These are phyloP conservation scores for Wickerhamomyces queroliae DNA, from an alignment of 805 yeast species.

Conservation along the genomic window DNA sequence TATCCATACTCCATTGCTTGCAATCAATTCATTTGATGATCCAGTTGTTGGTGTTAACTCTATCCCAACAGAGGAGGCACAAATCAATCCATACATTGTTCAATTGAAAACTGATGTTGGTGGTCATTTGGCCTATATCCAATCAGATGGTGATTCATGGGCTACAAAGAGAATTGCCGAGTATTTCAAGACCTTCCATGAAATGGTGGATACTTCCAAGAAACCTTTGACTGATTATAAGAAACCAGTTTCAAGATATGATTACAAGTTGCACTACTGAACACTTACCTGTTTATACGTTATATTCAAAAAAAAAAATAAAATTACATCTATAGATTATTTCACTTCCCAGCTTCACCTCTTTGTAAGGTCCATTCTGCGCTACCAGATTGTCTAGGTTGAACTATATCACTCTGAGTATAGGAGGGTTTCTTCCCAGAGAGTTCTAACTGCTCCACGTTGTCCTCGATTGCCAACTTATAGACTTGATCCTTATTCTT, in stretches of 20 bases:
- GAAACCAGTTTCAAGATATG: constrained; percentile 11
- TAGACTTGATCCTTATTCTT: constrained; percentile 31
- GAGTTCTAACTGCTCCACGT: constrained; percentile 29
- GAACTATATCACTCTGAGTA: constrained; percentile 12
- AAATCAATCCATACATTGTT: constrained; percentile 51
- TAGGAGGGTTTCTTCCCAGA: constrained; percentile 6
- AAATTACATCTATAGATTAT: not conserved
- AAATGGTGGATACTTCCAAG: constrained; percentile 21
- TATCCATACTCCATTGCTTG: constrained; percentile 55
- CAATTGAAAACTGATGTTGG: constrained; percentile 59
- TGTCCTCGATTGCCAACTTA: constrained; percentile 30
- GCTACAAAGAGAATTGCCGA: constrained; percentile 35
- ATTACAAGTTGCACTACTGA: constrained; percentile 12
- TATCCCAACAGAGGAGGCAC: constrained; percentile 45
- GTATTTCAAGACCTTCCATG: constrained; percentile 33
- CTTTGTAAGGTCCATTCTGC: constrained; percentile 69
- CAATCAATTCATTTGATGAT: constrained; percentile 61
- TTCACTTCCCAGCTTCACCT: constrained; percentile 65
- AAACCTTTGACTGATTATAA: constrained; percentile 12
- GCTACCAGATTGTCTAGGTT: constrained; percentile 66
- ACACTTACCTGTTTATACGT: constrained; percentile 1
- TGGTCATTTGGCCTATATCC: constrained; percentile 60
- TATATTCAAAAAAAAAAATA: constrained; percentile 1
- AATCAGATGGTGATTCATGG: constrained; percentile 42
- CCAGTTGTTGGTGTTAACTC: constrained; percentile 51